These are phyloP conservation scores for Citrus reticulata DNA, from an alignment of 345 rosid genomes.

Conservation along the genomic window DNA sequence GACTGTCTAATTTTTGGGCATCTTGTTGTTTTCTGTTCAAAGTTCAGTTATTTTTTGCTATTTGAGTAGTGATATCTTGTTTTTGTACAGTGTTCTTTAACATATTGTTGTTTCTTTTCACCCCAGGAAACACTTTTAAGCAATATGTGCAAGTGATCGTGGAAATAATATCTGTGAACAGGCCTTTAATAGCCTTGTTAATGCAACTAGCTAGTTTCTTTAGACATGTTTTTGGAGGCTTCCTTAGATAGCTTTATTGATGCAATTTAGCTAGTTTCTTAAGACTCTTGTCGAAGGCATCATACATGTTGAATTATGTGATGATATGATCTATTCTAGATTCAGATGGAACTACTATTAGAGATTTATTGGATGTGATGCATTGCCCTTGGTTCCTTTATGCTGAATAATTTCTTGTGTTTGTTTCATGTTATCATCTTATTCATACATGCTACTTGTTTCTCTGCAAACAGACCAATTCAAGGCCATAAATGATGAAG, in stretches of 20 bases:
- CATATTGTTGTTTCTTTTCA: neutral
- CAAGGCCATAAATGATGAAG: conserved; percentile 73
- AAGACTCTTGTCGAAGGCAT: too few relatives aligned
- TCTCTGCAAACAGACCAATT: conserved; percentile 36
- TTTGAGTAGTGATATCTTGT: neutral
- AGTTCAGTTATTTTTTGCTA: neutral
- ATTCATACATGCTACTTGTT: neutral
- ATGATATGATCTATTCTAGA: neutral
- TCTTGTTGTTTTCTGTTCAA: neutral
- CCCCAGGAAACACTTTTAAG: neutral
- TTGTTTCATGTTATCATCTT: too few relatives aligned
- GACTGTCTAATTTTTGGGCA: neutral
- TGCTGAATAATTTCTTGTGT: neutral
- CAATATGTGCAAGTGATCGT: neutral
- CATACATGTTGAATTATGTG: neutral
- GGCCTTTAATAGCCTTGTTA: neutral
- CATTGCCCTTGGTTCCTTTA: neutral
- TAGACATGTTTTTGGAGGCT: too few relatives aligned
- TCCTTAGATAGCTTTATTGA: neutral
- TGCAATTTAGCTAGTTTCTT: neutral
- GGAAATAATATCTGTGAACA: neutral
- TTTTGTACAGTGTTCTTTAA: neutral
- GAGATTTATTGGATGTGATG: neutral
- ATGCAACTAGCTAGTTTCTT: neutral
- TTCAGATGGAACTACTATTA: neutral